These are phyloP conservation scores for Cutaneotrichosporon cavernicola DNA, from an alignment of 1,284 basidiomycete genomes.

Conservation along the genomic window DNA sequence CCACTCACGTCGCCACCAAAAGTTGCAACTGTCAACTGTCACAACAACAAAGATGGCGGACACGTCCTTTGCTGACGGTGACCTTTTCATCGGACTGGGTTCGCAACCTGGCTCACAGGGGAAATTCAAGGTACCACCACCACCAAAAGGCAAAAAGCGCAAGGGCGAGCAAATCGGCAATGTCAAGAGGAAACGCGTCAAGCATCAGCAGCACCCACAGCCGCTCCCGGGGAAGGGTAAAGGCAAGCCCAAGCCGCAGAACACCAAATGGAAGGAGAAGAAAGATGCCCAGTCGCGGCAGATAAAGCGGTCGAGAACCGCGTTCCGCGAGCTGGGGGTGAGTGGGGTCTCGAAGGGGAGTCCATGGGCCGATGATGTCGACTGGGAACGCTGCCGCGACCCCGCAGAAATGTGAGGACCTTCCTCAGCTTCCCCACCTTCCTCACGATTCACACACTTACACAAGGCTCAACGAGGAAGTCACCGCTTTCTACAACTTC, in stretches of 20 bases:
- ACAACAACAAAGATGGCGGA: constrained; percentile 6
- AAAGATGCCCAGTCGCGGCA: neutral
- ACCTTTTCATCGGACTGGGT: constrained; percentile 25
- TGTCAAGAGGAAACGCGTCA: neutral
- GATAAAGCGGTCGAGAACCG: neutral
- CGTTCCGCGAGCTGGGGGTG: neutral
- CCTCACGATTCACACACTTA: neutral
- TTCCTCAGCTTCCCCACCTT: neutral
- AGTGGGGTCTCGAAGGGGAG: constrained; percentile 30
- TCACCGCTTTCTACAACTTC: constrained; percentile 79
- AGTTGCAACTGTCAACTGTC: constrained; percentile 1
- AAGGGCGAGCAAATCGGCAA: constrained; percentile 11
- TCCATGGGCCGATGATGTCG: constrained; percentile 77
- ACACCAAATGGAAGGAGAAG: constrained; percentile 1
- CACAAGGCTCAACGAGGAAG: constrained; percentile 74
- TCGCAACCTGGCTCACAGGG: neutral
- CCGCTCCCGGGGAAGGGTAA: neutral
- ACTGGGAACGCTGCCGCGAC: constrained; percentile 74
- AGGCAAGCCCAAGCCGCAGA: neutral
- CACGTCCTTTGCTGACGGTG: constrained; percentile 14
- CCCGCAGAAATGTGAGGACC: constrained; percentile 73
- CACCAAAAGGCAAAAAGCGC: constrained; percentile 10
- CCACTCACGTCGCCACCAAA: constrained; percentile 7
- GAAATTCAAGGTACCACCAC: neutral
- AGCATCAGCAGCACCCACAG: neutral